Conservation (phyloP, 2,329 filamentous ascomycete genomes). For the Microdochium nivale region DNA sequence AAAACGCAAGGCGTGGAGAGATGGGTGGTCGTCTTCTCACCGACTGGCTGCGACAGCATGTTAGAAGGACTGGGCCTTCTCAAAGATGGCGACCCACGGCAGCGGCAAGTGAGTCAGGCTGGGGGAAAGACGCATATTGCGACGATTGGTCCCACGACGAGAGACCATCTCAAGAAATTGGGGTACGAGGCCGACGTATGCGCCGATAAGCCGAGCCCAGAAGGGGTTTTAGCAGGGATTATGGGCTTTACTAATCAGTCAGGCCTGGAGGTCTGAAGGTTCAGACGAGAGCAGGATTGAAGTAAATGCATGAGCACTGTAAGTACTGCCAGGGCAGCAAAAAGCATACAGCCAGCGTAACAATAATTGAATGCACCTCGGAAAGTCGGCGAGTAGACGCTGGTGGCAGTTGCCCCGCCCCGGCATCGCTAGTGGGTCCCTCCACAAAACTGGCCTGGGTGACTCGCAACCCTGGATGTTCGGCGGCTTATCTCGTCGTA, state of each 20-base stretch:
- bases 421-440: no score
- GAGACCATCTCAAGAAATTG: conserved; percentile 62
- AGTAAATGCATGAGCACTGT: no score
- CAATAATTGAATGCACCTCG: no score
- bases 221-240: conserved; percentile 68
- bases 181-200: conserved; percentile 68
- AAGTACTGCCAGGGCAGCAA: no score
- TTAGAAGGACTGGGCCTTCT: conserved; percentile 43
- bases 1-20: conserved; percentile 34
- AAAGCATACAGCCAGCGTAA: no score
- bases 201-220: conserved; percentile 71
- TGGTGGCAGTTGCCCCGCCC: no score
- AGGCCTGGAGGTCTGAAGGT: no score
- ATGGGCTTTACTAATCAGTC: conserved; percentile 25
- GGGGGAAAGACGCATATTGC: conserved; percentile 54
- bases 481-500: neutral
- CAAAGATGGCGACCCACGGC: conserved; percentile 34
- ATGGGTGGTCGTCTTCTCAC: conserved; percentile 72
- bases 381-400: no score
- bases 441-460: no score
- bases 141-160: conserved; percentile 90
- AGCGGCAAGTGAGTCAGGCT: conserved; percentile 7
- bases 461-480: no score
- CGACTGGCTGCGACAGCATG: conserved; percentile 55
- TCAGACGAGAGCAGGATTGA: no score